Evolutionary conservation across 2,329 filamentous ascomycete genomes (phyloP).

Genomic region (Calycina marina): DNA sequence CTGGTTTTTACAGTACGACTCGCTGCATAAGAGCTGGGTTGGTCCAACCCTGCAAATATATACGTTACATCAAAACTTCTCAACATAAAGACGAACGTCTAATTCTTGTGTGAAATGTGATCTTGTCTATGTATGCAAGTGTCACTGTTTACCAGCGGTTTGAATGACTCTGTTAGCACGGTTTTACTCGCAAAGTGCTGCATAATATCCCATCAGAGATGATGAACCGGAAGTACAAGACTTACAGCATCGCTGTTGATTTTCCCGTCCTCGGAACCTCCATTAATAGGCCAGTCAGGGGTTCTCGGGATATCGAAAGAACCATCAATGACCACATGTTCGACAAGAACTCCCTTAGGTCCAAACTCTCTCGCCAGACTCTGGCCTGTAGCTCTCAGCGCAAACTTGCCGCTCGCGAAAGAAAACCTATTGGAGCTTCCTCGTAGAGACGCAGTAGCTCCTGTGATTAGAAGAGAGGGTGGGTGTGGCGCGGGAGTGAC

Average conservation of each 20-base stretch:
- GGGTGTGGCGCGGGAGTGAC: conserved; percentile 42
- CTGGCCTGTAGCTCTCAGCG: conserved; percentile 57
- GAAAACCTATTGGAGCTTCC: conserved; percentile 53
- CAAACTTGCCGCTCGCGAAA: conserved; percentile 73
- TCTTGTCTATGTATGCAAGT: conserved; percentile 62
- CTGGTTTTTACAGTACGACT: too few relatives aligned
- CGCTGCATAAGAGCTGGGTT: too few relatives aligned
- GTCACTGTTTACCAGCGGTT: conserved; percentile 77
- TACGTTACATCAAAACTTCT: conserved; percentile 43
- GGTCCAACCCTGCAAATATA: too few relatives aligned
- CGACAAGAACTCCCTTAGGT: conserved; percentile 69
- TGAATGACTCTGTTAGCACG: conserved; percentile 25
- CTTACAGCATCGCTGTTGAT: conserved; percentile 61
- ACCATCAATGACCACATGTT: conserved; percentile 72
- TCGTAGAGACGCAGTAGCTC: conserved; percentile 67
- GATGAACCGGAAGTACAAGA: too few relatives aligned
- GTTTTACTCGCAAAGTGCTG: too few relatives aligned
- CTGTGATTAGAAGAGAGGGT: conserved; percentile 72
- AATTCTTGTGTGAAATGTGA: conserved; percentile 72
- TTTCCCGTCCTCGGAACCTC: conserved; percentile 41
- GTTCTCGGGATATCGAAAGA: conserved; percentile 69
- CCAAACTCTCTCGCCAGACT: conserved; percentile 72
- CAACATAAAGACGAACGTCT: conserved; percentile 65
- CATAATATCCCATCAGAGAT: too few relatives aligned
- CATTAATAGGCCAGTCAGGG: conserved; percentile 33